Evolutionary conservation across 306 rosid genomes (phyloP).

Genomic region (Abrus precatorius): DNA sequence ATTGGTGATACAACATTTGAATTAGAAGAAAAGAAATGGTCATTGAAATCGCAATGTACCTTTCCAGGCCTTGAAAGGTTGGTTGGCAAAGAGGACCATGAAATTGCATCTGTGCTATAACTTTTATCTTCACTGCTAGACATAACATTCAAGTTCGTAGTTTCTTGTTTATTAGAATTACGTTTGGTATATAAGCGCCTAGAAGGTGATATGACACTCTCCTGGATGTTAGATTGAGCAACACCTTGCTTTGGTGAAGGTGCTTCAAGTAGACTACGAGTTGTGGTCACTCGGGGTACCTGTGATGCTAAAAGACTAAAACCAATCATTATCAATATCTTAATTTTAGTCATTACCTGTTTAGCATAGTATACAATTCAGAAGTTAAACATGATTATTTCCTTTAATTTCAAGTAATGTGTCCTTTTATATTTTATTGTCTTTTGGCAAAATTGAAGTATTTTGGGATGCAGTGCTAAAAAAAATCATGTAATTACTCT

Average conservation of each 20-base stretch:
- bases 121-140: conserved; percentile 21
- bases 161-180: background rate
- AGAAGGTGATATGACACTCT: conserved; percentile 15
- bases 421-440: too few species aligned
- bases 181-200: conserved; percentile 5
- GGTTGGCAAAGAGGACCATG: conserved; percentile 51
- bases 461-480: background rate
- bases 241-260: conserved; percentile 19
- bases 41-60: conserved; percentile 48
- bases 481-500: background rate
- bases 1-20: background rate
- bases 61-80: conserved; percentile 69
- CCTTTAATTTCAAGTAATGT: background rate
- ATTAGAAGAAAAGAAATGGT: background rate
- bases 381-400: background rate
- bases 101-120: conserved; percentile 9
- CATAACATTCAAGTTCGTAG: conserved; percentile 7
- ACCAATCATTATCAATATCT: conserved; percentile 1
- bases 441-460: background rate
- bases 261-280: conserved; percentile 25
- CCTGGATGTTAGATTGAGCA: conserved; percentile 21
- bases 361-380: conserved; percentile 6
- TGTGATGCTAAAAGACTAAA: conserved; percentile 18
- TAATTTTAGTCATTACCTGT: background rate
- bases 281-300: background rate